Percentiles rank a stretch among this genome's conserved stretches.
Evolutionary conservation across 2,329 filamentous ascomycete species (phyloP).

Genomic region (Fusarium gaditjirri): DNA sequence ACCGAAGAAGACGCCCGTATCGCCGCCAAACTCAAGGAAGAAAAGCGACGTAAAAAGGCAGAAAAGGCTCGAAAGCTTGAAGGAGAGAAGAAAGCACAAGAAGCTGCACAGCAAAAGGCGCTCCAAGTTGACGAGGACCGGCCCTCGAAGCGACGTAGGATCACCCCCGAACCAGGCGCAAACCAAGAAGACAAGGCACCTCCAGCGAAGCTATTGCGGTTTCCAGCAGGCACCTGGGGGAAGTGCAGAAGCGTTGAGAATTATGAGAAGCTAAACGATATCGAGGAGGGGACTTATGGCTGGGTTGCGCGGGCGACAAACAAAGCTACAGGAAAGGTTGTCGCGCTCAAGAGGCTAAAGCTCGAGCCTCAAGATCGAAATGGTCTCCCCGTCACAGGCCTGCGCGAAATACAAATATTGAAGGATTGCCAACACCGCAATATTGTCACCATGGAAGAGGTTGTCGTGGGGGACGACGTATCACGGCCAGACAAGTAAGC

Average conservation of each 20-base stretch:
- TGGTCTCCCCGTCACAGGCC: slow-evolving; percentile 89
- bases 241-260: slow-evolving; percentile 81
- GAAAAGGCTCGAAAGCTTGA: slow-evolving; percentile 80
- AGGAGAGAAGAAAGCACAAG: slow-evolving; percentile 52
- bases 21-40: slow-evolving; percentile 82
- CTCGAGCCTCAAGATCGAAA: slow-evolving; percentile 78
- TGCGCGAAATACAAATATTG: slow-evolving; percentile 93
- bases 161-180: slow-evolving; percentile 59
- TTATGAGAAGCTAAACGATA: slow-evolving; percentile 94
- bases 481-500: slow-evolving; percentile 64
- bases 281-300: slow-evolving; percentile 97
- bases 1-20: slow-evolving; percentile 82
- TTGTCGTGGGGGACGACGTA: slow-evolving; percentile 78
- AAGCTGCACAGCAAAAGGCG: slow-evolving; percentile 40
- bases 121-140: slow-evolving; percentile 47
- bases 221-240: slow-evolving; percentile 75
- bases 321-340: slow-evolving; percentile 77
- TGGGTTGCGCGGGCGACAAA: slow-evolving; percentile 89
- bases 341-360: slow-evolving; percentile 94
- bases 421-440: slow-evolving; percentile 83
- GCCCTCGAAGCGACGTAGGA: slow-evolving; percentile 71
- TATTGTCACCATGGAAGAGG: slow-evolving; percentile 83
- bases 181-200: slow-evolving; percentile 32
- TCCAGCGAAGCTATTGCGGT: slow-evolving; percentile 72
- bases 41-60: slow-evolving; percentile 85